Conservation (phyloP, 2,329 filamentous ascomycete species). For the Akanthomyces muscarius region DNA sequence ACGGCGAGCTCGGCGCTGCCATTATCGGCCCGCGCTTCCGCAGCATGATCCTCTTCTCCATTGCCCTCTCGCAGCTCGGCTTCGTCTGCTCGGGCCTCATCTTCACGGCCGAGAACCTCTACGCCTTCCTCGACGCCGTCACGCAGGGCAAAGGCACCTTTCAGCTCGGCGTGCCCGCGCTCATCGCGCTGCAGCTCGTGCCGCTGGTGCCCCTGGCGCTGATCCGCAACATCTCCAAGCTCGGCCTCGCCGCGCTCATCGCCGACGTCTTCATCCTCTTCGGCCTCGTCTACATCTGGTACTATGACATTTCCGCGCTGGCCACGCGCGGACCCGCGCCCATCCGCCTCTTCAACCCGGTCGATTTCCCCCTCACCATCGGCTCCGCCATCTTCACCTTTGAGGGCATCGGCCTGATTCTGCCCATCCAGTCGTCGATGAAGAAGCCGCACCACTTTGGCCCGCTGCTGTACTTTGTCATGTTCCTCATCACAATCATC, state of each 20-base stretch:
- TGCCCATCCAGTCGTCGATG: conserved; percentile 75
- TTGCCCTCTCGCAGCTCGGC: conserved; percentile 70
- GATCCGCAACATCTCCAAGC: conserved; percentile 71
- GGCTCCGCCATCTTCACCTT: conserved; percentile 75
- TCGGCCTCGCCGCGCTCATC: conserved; percentile 64
- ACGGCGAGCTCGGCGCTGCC: conserved; percentile 67
- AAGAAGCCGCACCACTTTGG: conserved; percentile 64
- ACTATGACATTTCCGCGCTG: conserved; percentile 60
- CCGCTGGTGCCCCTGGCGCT: conserved; percentile 63
- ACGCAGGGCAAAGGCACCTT: conserved; percentile 45
- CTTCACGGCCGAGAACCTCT: conserved; percentile 71
- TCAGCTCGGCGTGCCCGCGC: conserved; percentile 44
- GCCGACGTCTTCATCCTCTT: conserved; percentile 70
- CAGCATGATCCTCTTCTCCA: conserved; percentile 62
- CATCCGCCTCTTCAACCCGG: conserved; percentile 66
- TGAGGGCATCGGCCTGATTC: conserved; percentile 71
- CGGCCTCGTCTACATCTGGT: conserved; percentile 69
- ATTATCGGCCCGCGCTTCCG: conserved; percentile 63
- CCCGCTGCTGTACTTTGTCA: conserved; percentile 61
- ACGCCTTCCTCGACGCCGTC: conserved; percentile 63
- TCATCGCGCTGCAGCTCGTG: conserved; percentile 64
- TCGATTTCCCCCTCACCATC: conserved; percentile 65
- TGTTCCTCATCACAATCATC: conserved; percentile 68
- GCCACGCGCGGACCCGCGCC: conserved; percentile 52
- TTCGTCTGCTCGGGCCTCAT: conserved; percentile 77